Conservation (phyloP, 1,284 basidiomycete genomes). For the Trichosporon sp. region DNA sequence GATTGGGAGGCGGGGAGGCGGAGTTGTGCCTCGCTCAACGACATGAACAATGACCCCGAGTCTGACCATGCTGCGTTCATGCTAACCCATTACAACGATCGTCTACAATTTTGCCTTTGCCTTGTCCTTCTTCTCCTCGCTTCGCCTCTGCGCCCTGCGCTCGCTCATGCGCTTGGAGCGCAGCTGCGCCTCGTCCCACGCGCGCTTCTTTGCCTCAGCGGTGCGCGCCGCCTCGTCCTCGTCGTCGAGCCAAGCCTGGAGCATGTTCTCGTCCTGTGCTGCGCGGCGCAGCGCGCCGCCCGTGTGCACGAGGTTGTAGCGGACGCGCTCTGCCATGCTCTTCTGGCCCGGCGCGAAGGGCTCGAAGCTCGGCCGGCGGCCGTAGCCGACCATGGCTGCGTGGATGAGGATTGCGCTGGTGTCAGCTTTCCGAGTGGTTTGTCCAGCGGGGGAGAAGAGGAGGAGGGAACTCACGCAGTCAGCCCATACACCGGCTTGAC, state of each 20-base stretch:
- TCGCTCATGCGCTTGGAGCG: background rate
- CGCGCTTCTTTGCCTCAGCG: conserved; percentile 3
- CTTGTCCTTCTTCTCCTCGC: background rate
- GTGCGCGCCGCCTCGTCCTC: conserved; percentile 6
- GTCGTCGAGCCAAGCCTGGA: conserved; percentile 26
- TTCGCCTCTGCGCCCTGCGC: background rate
- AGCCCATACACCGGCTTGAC: conserved; percentile 77
- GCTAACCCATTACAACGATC: background rate
- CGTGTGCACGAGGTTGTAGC: conserved; percentile 55
- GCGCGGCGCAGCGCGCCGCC: conserved; percentile 56
- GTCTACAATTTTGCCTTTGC: conserved; percentile 8
- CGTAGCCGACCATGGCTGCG: conserved; percentile 64
- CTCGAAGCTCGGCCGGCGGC: conserved; percentile 59
- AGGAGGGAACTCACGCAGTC: conserved; percentile 58
- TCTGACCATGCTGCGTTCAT: background rate
- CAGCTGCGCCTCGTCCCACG: background rate
- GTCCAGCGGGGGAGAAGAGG: too few species aligned
- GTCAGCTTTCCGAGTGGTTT: conserved; percentile 24
- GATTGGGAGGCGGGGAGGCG: too few species aligned
- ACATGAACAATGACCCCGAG: too few species aligned
- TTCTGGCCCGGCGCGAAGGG: conserved; percentile 58
- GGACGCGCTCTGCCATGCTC: conserved; percentile 58
- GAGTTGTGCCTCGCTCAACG: too few species aligned
- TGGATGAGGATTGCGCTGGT: conserved; percentile 65
- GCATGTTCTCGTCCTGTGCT: conserved; percentile 53